Evolutionary conservation across 768 basidiomycete species (phyloP).

Genomic region (Clitopilus passeckerianus): DNA sequence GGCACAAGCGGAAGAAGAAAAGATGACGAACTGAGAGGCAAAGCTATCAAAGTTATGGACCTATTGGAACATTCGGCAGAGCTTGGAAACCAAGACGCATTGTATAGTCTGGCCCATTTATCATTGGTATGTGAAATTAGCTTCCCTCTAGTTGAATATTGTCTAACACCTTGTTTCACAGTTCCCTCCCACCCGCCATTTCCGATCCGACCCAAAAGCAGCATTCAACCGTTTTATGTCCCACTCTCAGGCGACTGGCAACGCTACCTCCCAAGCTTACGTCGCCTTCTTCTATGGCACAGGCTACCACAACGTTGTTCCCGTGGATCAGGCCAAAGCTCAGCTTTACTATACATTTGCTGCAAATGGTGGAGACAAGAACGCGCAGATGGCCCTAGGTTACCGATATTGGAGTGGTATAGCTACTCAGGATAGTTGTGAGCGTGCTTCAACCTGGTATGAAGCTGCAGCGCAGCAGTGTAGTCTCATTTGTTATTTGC

Average conservation of each 20-base stretch:
- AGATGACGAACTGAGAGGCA: slow-evolving; percentile 63
- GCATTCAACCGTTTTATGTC: slow-evolving; percentile 60
- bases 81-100: slow-evolving; percentile 68
- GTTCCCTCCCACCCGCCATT: slow-evolving; percentile 73
- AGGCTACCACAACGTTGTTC: slow-evolving; percentile 64
- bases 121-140: slow-evolving; percentile 50
- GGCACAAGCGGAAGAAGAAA: slow-evolving; percentile 42
- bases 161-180: slow-evolving; percentile 18
- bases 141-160: neutral
- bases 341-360: slow-evolving; percentile 94
- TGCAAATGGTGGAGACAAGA: slow-evolving; percentile 80
- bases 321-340: slow-evolving; percentile 73
- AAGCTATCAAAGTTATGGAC: slow-evolving; percentile 79
- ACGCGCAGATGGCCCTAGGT: slow-evolving; percentile 88
- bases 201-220: slow-evolving; percentile 52
- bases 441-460: slow-evolving; percentile 83
- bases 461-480: slow-evolving; percentile 85
- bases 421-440: slow-evolving; percentile 83
- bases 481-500: slow-evolving; percentile 15
- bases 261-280: slow-evolving; percentile 81
- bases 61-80: slow-evolving; percentile 78
- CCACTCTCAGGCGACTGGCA: slow-evolving; percentile 70
- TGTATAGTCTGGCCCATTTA: slow-evolving; percentile 62
- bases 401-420: slow-evolving; percentile 97
- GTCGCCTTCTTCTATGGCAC: slow-evolving; percentile 88